These are phyloP conservation scores for Elsinoe batatas DNA, from an alignment of 2,329 filamentous ascomycete genomes.

Conservation along the genomic window DNA sequence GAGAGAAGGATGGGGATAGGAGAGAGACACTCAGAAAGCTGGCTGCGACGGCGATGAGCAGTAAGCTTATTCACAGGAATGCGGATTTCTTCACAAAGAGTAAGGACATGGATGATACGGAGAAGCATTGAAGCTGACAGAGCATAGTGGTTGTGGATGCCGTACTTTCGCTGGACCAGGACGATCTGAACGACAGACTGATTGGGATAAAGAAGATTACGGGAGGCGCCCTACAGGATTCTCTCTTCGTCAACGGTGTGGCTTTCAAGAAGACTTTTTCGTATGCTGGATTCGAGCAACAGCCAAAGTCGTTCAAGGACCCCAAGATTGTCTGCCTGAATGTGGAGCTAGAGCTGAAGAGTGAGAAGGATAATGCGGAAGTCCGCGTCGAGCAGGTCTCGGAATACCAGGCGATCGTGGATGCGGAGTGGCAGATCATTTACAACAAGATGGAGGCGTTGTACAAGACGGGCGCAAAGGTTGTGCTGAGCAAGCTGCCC, in stretches of 20 bases:
- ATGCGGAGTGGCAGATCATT: constrained; percentile 99
- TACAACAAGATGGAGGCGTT: constrained; percentile 97
- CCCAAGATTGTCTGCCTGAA: constrained; percentile 97
- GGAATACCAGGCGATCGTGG: constrained; percentile 98
- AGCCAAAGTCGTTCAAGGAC: constrained; percentile 88
- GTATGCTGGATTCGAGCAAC: constrained; percentile 97
- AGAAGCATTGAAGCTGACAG: not conserved
- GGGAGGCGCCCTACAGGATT: constrained; percentile 90
- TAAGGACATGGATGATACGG: constrained; percentile 35
- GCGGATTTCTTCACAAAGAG: constrained; percentile 96
- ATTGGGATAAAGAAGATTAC: constrained; percentile 98
- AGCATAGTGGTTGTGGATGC: constrained; percentile 88
- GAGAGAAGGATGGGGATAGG: constrained; percentile 60
- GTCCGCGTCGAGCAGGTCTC: constrained; percentile 96
- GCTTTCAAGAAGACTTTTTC: constrained; percentile 99
- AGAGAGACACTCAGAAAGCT: constrained; percentile 82
- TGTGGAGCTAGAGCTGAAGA: constrained; percentile 96
- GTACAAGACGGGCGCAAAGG: constrained; percentile 89
- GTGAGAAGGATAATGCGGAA: constrained; percentile 98
- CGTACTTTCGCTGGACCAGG: constrained; percentile 88
- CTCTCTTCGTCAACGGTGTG: constrained; percentile 92
- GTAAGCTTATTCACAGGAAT: constrained; percentile 97
- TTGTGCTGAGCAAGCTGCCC: constrained; percentile 91
- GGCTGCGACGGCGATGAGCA: constrained; percentile 95
- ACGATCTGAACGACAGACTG: constrained; percentile 93